Conservation (phyloP, 805 yeast species). For the Candida andamanensis region DNA sequence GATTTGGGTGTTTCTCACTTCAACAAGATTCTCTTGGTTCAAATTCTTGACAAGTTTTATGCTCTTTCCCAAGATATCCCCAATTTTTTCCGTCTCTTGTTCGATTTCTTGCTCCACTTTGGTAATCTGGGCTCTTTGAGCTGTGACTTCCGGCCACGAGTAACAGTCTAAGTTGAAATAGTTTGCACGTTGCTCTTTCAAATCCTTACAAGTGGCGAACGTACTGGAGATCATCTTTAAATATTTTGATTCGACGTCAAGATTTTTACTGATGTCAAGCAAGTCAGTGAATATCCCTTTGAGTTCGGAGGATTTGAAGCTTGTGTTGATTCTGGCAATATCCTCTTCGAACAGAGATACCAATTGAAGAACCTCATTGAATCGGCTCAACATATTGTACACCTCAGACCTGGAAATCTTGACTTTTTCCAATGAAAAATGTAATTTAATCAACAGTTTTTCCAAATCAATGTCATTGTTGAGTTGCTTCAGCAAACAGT, state of each 20-base stretch:
- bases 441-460: slow-evolving; percentile 30
- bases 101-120: slow-evolving; percentile 44
- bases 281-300: slow-evolving; percentile 33
- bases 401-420: slow-evolving; percentile 30
- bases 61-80: slow-evolving; percentile 49
- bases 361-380: slow-evolving; percentile 21
- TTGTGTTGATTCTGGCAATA: slow-evolving; percentile 14
- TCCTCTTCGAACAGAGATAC: slow-evolving; percentile 30
- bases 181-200: slow-evolving; percentile 38
- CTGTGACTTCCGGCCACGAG: slow-evolving; percentile 36
- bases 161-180: slow-evolving; percentile 36
- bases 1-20: slow-evolving; percentile 57
- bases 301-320: slow-evolving; percentile 33
- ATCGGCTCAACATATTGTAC: slow-evolving; percentile 24
- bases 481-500: slow-evolving; percentile 23
- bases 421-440: slow-evolving; percentile 28
- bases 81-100: slow-evolving; percentile 47
- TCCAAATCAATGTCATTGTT: slow-evolving; percentile 29
- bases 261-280: slow-evolving; percentile 22
- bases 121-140: slow-evolving; percentile 34
- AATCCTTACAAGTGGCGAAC: slow-evolving; percentile 43
- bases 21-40: slow-evolving; percentile 70
- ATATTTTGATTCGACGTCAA: slow-evolving; percentile 27
- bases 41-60: slow-evolving; percentile 48
- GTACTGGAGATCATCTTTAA: slow-evolving; percentile 49